Conservation (phyloP, 2,329 filamentous ascomycete species). For the Akanthomyces lecanii region DNA sequence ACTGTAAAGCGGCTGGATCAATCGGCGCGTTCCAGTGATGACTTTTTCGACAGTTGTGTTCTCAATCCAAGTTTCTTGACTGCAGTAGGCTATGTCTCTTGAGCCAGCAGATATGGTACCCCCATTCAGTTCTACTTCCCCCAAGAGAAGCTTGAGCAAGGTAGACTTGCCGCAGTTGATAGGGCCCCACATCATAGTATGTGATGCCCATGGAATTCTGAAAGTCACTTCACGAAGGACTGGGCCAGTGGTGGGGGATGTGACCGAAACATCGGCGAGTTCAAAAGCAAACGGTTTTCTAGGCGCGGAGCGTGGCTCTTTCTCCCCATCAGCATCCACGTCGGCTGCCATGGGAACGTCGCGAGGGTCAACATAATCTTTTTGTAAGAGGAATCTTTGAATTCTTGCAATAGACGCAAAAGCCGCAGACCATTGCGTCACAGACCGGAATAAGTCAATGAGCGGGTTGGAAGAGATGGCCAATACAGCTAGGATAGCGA, state of each 20-base stretch:
- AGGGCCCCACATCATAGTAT: conserved; percentile 3
- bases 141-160: neutral
- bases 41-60: too few relatives aligned
- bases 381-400: too few relatives aligned
- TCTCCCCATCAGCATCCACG: too few relatives aligned
- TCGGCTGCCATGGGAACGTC: too few relatives aligned
- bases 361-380: too few relatives aligned
- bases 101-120: neutral
- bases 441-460: neutral
- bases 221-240: neutral
- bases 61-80: neutral
- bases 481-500: neutral
- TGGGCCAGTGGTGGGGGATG: neutral
- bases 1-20: too few relatives aligned
- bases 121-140: neutral
- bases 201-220: neutral
- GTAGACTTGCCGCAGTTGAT: conserved; percentile 8
- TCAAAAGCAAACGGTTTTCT: too few relatives aligned
- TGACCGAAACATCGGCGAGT: neutral
- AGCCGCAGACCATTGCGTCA: too few relatives aligned
- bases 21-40: too few relatives aligned
- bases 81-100: neutral
- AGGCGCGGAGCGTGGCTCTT: too few relatives aligned
- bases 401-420: too few relatives aligned
- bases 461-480: neutral